phyloP scores from a whole-genome alignment of 306 rosid genomes.

The Bauhinia variegata region DNA sequence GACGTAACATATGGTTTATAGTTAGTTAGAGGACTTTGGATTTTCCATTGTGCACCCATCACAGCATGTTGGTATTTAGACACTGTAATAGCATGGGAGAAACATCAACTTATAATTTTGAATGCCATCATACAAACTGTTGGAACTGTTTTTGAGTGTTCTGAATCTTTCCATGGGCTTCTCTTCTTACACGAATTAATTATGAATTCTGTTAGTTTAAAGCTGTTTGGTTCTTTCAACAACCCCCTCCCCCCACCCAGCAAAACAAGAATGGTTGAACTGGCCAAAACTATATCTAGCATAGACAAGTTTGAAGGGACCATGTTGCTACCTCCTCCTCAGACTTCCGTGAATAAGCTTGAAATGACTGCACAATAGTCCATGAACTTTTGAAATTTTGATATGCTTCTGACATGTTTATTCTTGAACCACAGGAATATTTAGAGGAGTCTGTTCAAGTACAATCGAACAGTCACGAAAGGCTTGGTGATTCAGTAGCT shows the following conservation, averaged over 20 bases:
- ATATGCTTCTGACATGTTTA: slow-evolving; percentile 34
- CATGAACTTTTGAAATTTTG: slow-evolving; percentile 27
- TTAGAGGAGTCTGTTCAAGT: slow-evolving; percentile 78
- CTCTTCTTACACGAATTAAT: neutral
- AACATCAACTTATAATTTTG: slow-evolving; percentile 25
- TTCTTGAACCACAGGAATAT: slow-evolving; percentile 66
- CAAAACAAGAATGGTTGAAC: too few relatives aligned
- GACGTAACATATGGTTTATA: neutral
- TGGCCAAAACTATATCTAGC: neutral
- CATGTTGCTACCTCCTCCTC: neutral
- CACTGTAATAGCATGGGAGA: slow-evolving; percentile 2
- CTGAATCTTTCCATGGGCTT: neutral
- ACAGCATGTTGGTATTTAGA: neutral
- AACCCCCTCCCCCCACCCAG: neutral
- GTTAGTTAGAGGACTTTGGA: slow-evolving; percentile 4
- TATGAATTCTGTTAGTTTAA: neutral
- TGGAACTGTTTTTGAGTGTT: neutral
- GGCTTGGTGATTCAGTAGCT: slow-evolving; percentile 95
- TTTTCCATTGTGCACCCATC: neutral
- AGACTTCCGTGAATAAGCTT: slow-evolving; percentile 15
- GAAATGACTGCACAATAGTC: neutral
- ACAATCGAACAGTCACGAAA: slow-evolving; percentile 68
- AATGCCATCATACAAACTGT: slow-evolving; percentile 6
- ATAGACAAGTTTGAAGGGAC: neutral
- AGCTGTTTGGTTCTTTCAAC: neutral